Base-by-base conservation (phyloP, 2,329 filamentous ascomycete species). In the Fusarium sublunatum region DNA sequence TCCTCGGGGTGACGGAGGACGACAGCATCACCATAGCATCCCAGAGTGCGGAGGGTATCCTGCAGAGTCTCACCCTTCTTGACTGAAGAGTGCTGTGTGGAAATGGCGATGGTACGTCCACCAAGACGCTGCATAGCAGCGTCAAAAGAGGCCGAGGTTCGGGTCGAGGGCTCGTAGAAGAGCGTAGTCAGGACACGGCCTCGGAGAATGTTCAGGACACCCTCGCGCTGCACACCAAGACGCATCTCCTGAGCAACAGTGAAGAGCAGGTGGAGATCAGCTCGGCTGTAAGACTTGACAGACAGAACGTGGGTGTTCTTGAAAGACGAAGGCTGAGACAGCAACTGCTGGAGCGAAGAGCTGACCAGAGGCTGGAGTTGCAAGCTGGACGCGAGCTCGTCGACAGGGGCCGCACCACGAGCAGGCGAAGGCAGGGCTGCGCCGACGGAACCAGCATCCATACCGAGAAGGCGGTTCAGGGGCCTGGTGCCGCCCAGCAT, bases 201-300 rank as follows among this genome's bases (percentile, higher is more conserved):
- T 71, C 91, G 91, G 61, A 99, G 87, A 53, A 96, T 84, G 72
- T 95, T 90, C 46, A 99, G 83, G 28, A 95, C 91, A 58, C 95
- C 95, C 71, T 96, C 90, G 45, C 93, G 90, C 79, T 98, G 92
- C 28, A 97, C 95, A 50, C 93, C 93, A 15, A 97, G 86, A 28
- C 94, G 91, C 93, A 99, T 98, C 80, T 99, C 95, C 76, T 97
- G 92, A 2, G 95, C 95, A 45, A 99, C 91, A 7, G 94, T 96
- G 83, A 99, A 98, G 44, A 99, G 87, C 60, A 96, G 80, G 77
- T 98, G 95, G 45, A 99, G 84, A 72, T 99, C 94, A 15, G 91
- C 85, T 42, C 93, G 90, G 44, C 83, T 89, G 81, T 97, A 97
- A 74, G 97, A 91, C 74, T 91, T 91, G 67, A 99, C 95, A 1